Conservation (phyloP, 129 eudicot genomes). For the Saussurea involucrata region DNA sequence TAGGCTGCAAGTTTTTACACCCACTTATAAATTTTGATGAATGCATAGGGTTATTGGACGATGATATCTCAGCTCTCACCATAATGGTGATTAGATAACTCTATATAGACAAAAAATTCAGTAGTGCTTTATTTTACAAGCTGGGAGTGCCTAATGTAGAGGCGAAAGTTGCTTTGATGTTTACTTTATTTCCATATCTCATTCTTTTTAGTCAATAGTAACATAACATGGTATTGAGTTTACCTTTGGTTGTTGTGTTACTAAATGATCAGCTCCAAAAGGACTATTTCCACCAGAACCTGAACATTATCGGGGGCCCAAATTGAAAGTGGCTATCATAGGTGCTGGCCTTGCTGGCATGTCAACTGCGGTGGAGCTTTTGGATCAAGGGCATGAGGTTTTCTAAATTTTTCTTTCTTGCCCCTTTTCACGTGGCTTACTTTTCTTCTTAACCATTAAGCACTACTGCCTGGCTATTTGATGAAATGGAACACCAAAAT, state of each 20-base stretch:
- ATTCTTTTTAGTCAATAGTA: constrained; percentile 1
- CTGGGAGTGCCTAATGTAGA: not conserved
- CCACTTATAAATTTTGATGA: not conserved
- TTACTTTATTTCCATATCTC: not conserved
- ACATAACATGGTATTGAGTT: constrained; percentile 14
- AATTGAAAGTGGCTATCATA: constrained; percentile 93
- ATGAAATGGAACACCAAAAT: not conserved
- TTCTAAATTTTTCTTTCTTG: not conserved
- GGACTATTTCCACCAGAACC: constrained; percentile 98
- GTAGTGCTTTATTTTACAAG: not conserved
- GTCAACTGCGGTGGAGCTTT: constrained; percentile 98
- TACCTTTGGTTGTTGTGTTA: constrained; percentile 18
- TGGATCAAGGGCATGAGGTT: constrained; percentile 99
- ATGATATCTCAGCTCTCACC: constrained; percentile 7
- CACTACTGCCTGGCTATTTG: not conserved
- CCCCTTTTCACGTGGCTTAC: not conserved
- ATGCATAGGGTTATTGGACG: constrained; percentile 1
- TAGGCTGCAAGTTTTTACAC: not conserved
- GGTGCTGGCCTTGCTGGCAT: constrained; percentile 99
- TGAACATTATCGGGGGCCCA: constrained; percentile 86
- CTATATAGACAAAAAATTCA: not conserved
- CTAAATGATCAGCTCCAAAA: constrained; percentile 77
- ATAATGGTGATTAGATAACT: constrained; percentile 1
- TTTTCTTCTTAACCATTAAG: not conserved
- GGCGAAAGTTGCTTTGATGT: constrained; percentile 10